These are phyloP conservation scores for Metschnikowia gruessii DNA, from an alignment of 805 yeast species.

Conservation along the genomic window DNA sequence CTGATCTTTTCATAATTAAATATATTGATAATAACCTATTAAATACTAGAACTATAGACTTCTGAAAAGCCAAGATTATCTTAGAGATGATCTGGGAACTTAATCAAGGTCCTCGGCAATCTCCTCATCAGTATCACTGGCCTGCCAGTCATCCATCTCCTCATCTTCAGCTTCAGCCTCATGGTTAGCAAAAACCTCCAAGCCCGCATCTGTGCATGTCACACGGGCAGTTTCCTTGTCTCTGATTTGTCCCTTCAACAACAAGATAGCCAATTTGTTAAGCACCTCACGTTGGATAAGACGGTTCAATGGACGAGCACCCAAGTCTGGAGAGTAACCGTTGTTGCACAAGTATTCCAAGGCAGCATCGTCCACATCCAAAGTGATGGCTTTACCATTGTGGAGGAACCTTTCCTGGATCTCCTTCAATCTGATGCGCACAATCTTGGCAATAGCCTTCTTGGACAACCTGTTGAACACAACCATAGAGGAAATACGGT, in stretches of 20 bases:
- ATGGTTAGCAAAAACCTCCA: constrained; percentile 85
- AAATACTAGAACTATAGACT: no score
- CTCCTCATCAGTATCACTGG: constrained; percentile 53
- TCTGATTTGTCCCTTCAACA: constrained; percentile 78
- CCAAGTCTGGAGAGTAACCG: constrained; percentile 91
- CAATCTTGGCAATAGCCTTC: constrained; percentile 90
- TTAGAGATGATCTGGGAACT: background rate
- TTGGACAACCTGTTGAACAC: constrained; percentile 90
- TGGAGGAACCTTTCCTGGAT: constrained; percentile 81
- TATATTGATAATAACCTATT: no score
- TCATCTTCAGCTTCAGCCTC: constrained; percentile 51
- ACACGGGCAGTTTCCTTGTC: constrained; percentile 87
- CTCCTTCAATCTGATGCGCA: constrained; percentile 77
- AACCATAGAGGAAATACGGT: constrained; percentile 90
- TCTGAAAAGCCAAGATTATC: no score
- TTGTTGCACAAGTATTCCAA: constrained; percentile 75
- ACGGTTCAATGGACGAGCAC: constrained; percentile 95
- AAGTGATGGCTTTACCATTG: constrained; percentile 73
- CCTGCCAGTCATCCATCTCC: constrained; percentile 60
- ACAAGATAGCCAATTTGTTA: constrained; percentile 84
- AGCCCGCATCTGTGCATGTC: constrained; percentile 53
- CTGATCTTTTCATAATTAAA: no score
- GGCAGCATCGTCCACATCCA: constrained; percentile 74
- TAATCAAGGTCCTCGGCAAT: constrained; percentile 21
- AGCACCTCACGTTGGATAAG: constrained; percentile 85